phyloP scores from a whole-genome alignment of 305 asterid species.

The Andrographis paniculata region DNA sequence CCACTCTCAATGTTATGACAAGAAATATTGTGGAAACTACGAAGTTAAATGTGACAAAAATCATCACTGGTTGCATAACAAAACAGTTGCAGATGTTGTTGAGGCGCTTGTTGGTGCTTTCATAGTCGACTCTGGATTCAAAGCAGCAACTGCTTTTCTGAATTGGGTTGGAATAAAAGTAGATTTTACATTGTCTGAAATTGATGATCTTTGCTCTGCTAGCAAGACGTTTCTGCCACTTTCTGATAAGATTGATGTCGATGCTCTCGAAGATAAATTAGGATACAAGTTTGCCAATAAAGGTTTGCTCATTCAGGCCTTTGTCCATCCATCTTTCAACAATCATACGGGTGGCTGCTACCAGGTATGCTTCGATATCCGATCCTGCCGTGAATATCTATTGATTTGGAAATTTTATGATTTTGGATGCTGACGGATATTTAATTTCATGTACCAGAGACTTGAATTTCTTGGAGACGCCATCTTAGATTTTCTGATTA shows the following conservation, averaged over 20 bases:
- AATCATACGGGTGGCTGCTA: slow-evolving; percentile 80
- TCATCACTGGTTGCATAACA: slow-evolving; percentile 86
- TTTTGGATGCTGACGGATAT: slow-evolving; percentile 18
- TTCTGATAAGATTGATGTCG: slow-evolving; percentile 41
- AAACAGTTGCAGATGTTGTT: slow-evolving; percentile 82
- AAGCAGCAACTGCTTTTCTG: slow-evolving; percentile 81
- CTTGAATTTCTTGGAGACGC: slow-evolving; percentile 99
- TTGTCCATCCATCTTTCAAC: slow-evolving; percentile 88
- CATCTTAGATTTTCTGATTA: slow-evolving; percentile 90
- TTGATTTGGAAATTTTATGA: slow-evolving; percentile 5
- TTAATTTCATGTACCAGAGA: slow-evolving; percentile 53
- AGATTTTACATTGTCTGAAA: slow-evolving; percentile 37
- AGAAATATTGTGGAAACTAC: slow-evolving; percentile 24
- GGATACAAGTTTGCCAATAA: slow-evolving; percentile 53
- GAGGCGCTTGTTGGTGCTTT: slow-evolving; percentile 96
- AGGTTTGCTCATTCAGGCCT: slow-evolving; percentile 94
- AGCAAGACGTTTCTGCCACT: slow-evolving; percentile 57
- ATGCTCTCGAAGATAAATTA: slow-evolving; percentile 46
- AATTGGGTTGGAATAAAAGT: slow-evolving; percentile 79
- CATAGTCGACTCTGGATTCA: slow-evolving; percentile 82
- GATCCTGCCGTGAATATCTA: slow-evolving; percentile 9
- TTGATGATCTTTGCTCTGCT: slow-evolving; percentile 39
- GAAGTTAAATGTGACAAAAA: slow-evolving; percentile 72
- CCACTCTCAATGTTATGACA: slow-evolving; percentile 38
- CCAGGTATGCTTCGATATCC: slow-evolving; percentile 46